A percentile compares a stretch with the other conserved stretches of the same genome.
phyloP scores from a whole-genome alignment of 2,329 filamentous ascomycete species.

The Epichloe coenophiala region DNA sequence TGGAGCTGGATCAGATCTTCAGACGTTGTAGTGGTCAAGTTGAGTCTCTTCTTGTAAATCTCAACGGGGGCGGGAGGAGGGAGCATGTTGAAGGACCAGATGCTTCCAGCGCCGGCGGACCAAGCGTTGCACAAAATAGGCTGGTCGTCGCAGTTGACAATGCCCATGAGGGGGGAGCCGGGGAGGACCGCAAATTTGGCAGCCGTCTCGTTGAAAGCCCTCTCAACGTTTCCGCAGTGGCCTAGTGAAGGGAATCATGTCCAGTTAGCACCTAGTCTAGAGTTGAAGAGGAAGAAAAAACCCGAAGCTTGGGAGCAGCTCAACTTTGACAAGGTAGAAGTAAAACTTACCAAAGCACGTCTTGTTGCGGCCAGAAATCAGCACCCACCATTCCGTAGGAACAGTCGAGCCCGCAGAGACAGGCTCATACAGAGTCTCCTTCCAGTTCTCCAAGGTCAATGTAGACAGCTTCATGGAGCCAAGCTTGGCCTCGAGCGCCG shows the following conservation, averaged over 20 bases:
- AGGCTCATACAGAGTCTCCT: conserved; percentile 49
- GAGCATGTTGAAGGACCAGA: conserved; percentile 57
- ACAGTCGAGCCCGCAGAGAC: conserved; percentile 44
- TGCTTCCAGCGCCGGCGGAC: conserved; percentile 48
- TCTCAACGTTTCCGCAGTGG: conserved; percentile 49
- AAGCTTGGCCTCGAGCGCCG: conserved; percentile 28
- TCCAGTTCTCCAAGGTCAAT: conserved; percentile 59
- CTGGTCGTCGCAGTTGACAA: conserved; percentile 62
- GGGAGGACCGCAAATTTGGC: conserved; percentile 48
- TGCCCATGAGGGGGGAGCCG: conserved; percentile 51
- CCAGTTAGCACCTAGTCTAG: not conserved
- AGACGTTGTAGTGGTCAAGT: conserved; percentile 53
- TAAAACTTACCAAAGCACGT: conserved; percentile 52
- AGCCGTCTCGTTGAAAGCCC: conserved; percentile 53
- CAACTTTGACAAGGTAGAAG: not conserved
- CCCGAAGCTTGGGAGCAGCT: no score
- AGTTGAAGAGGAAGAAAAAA: not conserved
- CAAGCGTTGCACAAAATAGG: conserved; percentile 63
- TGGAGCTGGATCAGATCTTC: conserved; percentile 47
- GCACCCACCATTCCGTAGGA: conserved; percentile 65
- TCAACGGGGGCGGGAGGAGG: conserved; percentile 50
- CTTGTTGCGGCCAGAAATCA: conserved; percentile 63
- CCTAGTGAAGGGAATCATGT: conserved; percentile 26
- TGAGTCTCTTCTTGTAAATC: conserved; percentile 52
- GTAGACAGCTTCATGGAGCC: conserved; percentile 30